Evolutionary conservation across 305 asterid genomes (phyloP), one percentile per base, ranked within the genome.

Genomic region (Striga hermonthica): DNA sequence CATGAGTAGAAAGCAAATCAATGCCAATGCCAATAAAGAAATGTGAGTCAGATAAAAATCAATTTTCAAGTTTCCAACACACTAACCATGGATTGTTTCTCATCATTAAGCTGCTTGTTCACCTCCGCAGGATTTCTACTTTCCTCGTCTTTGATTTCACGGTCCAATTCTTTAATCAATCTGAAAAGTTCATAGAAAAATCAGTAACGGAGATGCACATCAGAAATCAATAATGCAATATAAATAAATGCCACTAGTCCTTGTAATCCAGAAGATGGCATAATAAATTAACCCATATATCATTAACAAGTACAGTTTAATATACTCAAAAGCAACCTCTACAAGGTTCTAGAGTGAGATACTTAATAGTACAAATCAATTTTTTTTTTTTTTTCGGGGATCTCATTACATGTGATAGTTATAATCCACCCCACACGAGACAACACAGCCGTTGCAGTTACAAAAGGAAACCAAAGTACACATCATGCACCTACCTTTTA

Each of bases 121-220:
- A 90, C 83, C 68, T 88, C 96, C 6, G 93, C 83, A 68, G 91
- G 72, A 64, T 81, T 83, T 84, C 78, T 88, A 67, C 82, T 70
- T 78, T 93, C 97, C 80, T 90, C 97, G 0, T 93, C 99, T 76
- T 93, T 88, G 65, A 93, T 90, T 82, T 93, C 97, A 63, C 91
- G 95, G 72, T 93, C 99, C 76, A 90, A 88, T 79, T 93, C 99
- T 73, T 93, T 93, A 61, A 93, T 80, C 85, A 90, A 76, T 83
- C 99, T 93, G 73, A 67, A 66, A 72, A 41, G 57, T 65, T 63
- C 13, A 68, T 38, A 50, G 65, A 4, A 39, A 64, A 55, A 64
- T 47, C 50, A 75, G 57, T 49, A 60, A 64, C n/a, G 44, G 57
- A 68, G 62, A 67, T 40, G 59, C 72, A 69, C 65, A 50, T 63